These are phyloP conservation scores for Kwoniella mangroviensis DNA, from an alignment of 768 basidiomycete genomes.

Conservation along the genomic window DNA sequence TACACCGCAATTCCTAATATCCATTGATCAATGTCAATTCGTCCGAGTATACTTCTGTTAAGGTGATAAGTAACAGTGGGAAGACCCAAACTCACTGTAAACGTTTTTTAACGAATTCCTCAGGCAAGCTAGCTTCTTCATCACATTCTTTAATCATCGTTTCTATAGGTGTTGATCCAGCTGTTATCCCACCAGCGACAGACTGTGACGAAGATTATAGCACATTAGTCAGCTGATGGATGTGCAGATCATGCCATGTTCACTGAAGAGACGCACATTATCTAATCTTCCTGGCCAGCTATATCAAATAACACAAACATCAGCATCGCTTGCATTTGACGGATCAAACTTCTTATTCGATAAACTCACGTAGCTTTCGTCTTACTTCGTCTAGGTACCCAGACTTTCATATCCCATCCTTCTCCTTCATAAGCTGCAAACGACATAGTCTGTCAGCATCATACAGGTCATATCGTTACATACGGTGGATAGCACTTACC, in stretches of 20 bases:
- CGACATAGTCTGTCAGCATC: constrained; percentile 1
- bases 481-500: constrained; percentile 38
- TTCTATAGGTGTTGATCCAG: constrained; percentile 73
- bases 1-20: constrained; percentile 64
- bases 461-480: not conserved
- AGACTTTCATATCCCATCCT: constrained; percentile 65
- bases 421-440: constrained; percentile 52
- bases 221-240: not conserved
- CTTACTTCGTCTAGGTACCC: constrained; percentile 82
- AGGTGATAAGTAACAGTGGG: not conserved
- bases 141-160: constrained; percentile 85
- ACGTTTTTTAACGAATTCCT: constrained; percentile 67
- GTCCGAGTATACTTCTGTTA: not conserved
- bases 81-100: constrained; percentile 58
- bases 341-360: not conserved
- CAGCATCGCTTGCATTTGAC: constrained; percentile 42
- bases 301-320: not conserved
- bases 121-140: constrained; percentile 86
- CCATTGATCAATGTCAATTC: not conserved
- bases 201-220: constrained; percentile 22
- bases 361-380: constrained; percentile 83
- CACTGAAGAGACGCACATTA: constrained; percentile 61
- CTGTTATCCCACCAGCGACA: constrained; percentile 83
- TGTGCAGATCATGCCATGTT: not conserved
- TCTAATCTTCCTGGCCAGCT: constrained; percentile 85